Percentiles rank a stretch among this genome's conserved stretches.
These are phyloP conservation scores for Hyaloscypha finlandica DNA, from an alignment of 495 filamentous ascomycete species.

Conservation along the genomic window DNA sequence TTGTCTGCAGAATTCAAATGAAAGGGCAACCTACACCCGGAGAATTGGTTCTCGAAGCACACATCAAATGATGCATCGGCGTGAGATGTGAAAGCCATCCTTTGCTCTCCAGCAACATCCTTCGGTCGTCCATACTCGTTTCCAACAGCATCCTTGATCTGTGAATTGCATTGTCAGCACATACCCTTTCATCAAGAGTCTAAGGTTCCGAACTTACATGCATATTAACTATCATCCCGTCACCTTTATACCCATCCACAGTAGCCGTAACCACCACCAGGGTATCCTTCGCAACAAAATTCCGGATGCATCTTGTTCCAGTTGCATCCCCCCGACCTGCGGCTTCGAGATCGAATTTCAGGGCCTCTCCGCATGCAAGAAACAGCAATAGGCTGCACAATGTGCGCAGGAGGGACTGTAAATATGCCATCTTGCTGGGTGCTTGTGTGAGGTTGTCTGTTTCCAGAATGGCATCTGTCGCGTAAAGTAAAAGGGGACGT, in stretches of 20 bases:
- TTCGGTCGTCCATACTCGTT: constrained; percentile 93
- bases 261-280: constrained; percentile 98
- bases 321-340: constrained; percentile 60
- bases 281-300: constrained; percentile 91
- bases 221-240: constrained; percentile 94
- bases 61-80: constrained; percentile 95
- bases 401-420: constrained; percentile 23
- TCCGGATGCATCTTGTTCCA: constrained; percentile 88
- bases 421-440: constrained; percentile 26
- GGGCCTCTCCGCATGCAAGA: constrained; percentile 58
- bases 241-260: constrained; percentile 79
- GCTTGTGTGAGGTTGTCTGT: constrained; percentile 15
- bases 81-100: constrained; percentile 94
- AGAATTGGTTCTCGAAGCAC: constrained; percentile 89
- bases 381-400: constrained; percentile 31
- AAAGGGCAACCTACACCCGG: constrained; percentile 49
- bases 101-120: constrained; percentile 87
- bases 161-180: constrained; percentile 15
- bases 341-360: constrained; percentile 92
- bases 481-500: constrained; percentile 23
- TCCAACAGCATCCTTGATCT: constrained; percentile 94
- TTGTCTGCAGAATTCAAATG: background rate
- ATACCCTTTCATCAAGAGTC: background rate
- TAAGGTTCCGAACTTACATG: constrained; percentile 64
- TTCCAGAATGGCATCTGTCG: constrained; percentile 7